Conservation (phyloP, 371 early-diverging fungal species). For the Mortierella sp. region DNA sequence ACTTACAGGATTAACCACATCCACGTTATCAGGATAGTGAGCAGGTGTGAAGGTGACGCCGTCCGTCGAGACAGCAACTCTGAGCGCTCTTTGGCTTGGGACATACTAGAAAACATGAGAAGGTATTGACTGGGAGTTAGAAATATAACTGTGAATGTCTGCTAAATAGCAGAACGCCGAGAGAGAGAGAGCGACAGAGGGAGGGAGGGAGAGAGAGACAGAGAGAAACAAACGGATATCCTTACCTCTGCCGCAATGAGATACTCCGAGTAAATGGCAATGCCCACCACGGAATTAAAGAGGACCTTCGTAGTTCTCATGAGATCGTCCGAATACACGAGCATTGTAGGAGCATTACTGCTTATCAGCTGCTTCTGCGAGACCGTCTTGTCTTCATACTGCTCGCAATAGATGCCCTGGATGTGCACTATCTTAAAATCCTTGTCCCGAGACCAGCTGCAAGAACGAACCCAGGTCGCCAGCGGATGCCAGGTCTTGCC, state of each 20-base stretch:
- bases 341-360: conserved; percentile 59
- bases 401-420: conserved; percentile 77
- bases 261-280: conserved; percentile 82
- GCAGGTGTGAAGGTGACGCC: conserved; percentile 78
- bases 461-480: conserved; percentile 78
- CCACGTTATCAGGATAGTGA: conserved; percentile 76
- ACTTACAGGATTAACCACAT: conserved; percentile 58
- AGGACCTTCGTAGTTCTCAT: conserved; percentile 64
- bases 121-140: neutral
- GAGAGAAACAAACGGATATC: too few species aligned
- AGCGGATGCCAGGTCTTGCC: conserved; percentile 81
- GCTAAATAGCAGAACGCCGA: too few species aligned
- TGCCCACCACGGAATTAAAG: conserved; percentile 77
- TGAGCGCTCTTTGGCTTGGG: conserved; percentile 61
- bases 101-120: conserved; percentile 15
- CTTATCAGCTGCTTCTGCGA: conserved; percentile 61
- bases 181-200: too few species aligned
- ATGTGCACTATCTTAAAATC: conserved; percentile 62
- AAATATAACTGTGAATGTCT: too few species aligned
- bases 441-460: conserved; percentile 80
- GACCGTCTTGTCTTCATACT: conserved; percentile 69
- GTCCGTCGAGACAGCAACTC: conserved; percentile 78
- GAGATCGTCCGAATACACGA: conserved; percentile 67
- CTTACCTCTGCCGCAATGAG: conserved; percentile 81
- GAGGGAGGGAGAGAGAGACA: too few species aligned